A percentile compares a stretch with the other conserved stretches of the same genome.
Conservation (phyloP, 148 eudicot species). For the Spergularia bocconei region DNA sequence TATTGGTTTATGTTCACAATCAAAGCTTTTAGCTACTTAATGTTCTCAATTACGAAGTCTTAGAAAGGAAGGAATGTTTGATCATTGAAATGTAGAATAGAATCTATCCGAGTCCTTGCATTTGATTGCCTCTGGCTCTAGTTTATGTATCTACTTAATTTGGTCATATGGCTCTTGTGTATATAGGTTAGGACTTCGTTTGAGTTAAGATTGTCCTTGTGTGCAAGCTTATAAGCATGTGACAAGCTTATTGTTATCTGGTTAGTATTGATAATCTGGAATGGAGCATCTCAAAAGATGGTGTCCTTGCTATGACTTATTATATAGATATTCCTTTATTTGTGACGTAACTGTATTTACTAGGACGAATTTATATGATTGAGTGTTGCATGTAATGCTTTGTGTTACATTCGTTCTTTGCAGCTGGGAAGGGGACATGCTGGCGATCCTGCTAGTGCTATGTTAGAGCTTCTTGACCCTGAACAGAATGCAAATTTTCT, state of each 20-base stretch:
- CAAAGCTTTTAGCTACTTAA: not conserved
- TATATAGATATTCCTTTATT: not conserved
- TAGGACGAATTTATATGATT: not conserved
- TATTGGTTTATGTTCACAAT: not conserved
- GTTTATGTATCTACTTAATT: not conserved
- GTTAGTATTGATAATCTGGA: not conserved
- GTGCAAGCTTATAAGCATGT: slow-evolving; percentile 6
- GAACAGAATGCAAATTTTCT: slow-evolving; percentile 98
- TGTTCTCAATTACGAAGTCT: not conserved
- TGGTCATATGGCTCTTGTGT: not conserved
- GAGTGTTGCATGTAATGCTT: not conserved
- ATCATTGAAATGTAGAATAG: not conserved
- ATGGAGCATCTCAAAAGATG: not conserved
- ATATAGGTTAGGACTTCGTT: slow-evolving; percentile 4
- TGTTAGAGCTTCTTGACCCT: slow-evolving; percentile 98
- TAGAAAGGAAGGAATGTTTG: not conserved
- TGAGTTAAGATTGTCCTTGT: slow-evolving; percentile 2
- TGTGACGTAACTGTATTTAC: not conserved
- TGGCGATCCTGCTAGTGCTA: slow-evolving; percentile 99
- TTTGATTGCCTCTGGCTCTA: not conserved
- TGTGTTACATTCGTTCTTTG: slow-evolving; percentile 12
- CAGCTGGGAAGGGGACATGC: slow-evolving; percentile 98
- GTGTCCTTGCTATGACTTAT: slow-evolving; percentile 1
- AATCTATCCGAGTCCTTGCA: not conserved
- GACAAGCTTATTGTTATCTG: not conserved